These are phyloP conservation scores for Podospora bellae-mahoneyi DNA, from an alignment of 495 filamentous ascomycete genomes.

Conservation along the genomic window DNA sequence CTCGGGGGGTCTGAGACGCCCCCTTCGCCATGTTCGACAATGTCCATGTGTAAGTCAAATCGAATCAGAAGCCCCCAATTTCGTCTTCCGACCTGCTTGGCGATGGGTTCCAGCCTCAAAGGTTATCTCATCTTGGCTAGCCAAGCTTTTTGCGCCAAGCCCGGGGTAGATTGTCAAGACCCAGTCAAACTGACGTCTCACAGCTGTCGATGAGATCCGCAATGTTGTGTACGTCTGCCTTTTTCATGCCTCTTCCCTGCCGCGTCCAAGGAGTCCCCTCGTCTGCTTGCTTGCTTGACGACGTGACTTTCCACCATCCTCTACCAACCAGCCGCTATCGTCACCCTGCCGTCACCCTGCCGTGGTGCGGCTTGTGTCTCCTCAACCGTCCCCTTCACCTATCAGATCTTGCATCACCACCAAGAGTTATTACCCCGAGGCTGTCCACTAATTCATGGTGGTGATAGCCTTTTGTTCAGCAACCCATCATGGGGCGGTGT, in stretches of 20 bases:
- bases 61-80: slow-evolving; percentile 6
- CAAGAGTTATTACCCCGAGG: neutral
- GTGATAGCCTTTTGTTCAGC: slow-evolving; percentile 46
- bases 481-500: slow-evolving; percentile 44
- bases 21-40: slow-evolving; percentile 30
- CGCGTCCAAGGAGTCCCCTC: neutral
- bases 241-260: slow-evolving; percentile 4
- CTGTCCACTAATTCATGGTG: neutral
- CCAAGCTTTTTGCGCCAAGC: slow-evolving; percentile 39
- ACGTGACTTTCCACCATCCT: neutral
- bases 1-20: slow-evolving; percentile 10
- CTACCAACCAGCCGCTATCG: slow-evolving; percentile 12
- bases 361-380: slow-evolving; percentile 7
- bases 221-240: slow-evolving; percentile 37
- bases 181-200: slow-evolving; percentile 30
- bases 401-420: slow-evolving; percentile 10
- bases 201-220: slow-evolving; percentile 39
- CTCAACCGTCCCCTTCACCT: neutral
- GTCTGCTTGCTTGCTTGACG: slow-evolving; percentile 1
- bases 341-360: slow-evolving; percentile 6
- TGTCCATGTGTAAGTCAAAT: slow-evolving; percentile 30
- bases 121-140: slow-evolving; percentile 31
- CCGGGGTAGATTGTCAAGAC: slow-evolving; percentile 25
- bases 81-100: slow-evolving; percentile 15
- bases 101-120: slow-evolving; percentile 21